A percentile compares a stretch with the other conserved stretches of the same genome.
Evolutionary conservation across 1,284 basidiomycete species (phyloP).

Genomic region (Hemileia vastatrix): DNA sequence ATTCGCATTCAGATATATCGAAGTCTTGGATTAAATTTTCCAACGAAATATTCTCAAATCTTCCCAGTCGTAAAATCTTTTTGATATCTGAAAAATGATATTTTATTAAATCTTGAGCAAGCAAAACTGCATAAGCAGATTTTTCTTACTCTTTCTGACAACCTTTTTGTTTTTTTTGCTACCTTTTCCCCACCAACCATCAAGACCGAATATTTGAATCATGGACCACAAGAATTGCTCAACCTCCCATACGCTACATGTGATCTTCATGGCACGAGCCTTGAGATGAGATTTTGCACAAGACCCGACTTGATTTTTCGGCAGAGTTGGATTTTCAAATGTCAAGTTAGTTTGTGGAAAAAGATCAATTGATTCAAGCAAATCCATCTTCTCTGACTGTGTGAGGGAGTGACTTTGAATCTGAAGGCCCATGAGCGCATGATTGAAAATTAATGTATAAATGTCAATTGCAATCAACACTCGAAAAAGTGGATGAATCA

Average conservation of each 20-base stretch:
- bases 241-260: too few relatives aligned
- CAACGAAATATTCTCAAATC: constrained; percentile 71
- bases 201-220: constrained; percentile 12
- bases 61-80: constrained; percentile 60
- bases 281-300: constrained; percentile 13
- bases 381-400: constrained; percentile 7
- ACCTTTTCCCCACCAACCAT: constrained; percentile 11
- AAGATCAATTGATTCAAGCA: constrained; percentile 13
- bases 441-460: background rate
- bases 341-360: background rate
- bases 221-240: constrained; percentile 4
- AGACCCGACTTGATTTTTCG: background rate
- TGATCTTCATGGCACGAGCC: constrained; percentile 9
- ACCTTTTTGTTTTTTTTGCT: constrained; percentile 9
- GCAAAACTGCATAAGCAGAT: background rate
- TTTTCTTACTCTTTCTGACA: constrained; percentile 12
- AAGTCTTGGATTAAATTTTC: constrained; percentile 71
- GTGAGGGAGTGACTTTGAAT: constrained; percentile 4
- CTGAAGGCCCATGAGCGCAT: too few relatives aligned
- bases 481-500: background rate
- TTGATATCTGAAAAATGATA: constrained; percentile 55
- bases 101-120: background rate
- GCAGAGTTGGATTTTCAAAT: background rate
- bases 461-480: background rate
- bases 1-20: constrained; percentile 65